These are phyloP conservation scores for Umbelopsis sp. DNA, from an alignment of 371 early-diverging fungal genomes.

Conservation along the genomic window DNA sequence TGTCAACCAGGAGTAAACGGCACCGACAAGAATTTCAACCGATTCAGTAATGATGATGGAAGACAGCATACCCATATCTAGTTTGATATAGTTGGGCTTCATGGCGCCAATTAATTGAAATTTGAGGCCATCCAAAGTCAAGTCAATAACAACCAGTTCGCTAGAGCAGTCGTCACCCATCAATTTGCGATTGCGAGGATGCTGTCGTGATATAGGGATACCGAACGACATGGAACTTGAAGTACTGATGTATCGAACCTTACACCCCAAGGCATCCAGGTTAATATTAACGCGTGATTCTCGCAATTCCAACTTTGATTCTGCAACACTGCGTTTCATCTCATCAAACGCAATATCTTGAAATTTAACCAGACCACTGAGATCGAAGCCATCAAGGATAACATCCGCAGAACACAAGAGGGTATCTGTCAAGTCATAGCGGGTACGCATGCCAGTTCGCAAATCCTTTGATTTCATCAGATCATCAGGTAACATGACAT, in stretches of 20 bases:
- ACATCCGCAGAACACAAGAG: conserved; percentile 74
- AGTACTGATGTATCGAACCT: conserved; percentile 60
- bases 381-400: conserved; percentile 54
- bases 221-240: conserved; percentile 55
- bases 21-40: conserved; percentile 75
- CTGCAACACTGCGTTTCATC: conserved; percentile 53
- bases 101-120: conserved; percentile 58
- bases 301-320: conserved; percentile 54
- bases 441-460: conserved; percentile 59
- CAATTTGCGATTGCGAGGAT: conserved; percentile 24
- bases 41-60: conserved; percentile 73
- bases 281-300: conserved; percentile 67
- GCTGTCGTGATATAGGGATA: conserved; percentile 61
- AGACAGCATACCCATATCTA: conserved; percentile 50
- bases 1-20: conserved; percentile 73
- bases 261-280: conserved; percentile 48
- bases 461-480: conserved; percentile 57
- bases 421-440: conserved; percentile 66
- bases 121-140: conserved; percentile 54
- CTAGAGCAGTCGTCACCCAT: conserved; percentile 34
- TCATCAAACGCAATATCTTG: conserved; percentile 64
- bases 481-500: conserved; percentile 76
- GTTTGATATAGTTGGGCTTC: conserved; percentile 55
- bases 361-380: conserved; percentile 63
- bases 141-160: conserved; percentile 69